These are phyloP conservation scores for Aspergillus ellipticus DNA, from an alignment of 495 filamentous ascomycete species.

Conservation along the genomic window DNA sequence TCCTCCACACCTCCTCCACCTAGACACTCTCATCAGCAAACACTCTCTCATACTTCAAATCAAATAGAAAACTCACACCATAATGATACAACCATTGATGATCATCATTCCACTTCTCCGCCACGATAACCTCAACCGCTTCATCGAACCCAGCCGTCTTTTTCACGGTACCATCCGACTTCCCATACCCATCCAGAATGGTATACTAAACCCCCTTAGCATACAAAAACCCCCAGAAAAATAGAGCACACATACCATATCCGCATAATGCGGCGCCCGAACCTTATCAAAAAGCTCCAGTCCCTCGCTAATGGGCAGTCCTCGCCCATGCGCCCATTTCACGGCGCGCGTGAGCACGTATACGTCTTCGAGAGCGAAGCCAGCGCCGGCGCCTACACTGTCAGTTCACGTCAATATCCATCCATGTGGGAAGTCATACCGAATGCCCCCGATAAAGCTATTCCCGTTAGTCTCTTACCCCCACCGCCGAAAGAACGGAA, in stretches of 20 bases:
- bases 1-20: constrained; percentile 16
- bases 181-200: constrained; percentile 15
- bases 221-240: not conserved
- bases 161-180: constrained; percentile 2
- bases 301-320: constrained; percentile 1
- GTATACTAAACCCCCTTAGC: constrained; percentile 9
- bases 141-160: constrained; percentile 11
- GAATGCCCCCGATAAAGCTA: constrained; percentile 24
- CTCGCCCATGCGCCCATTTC: constrained; percentile 15
- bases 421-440: constrained; percentile 2
- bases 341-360: constrained; percentile 42
- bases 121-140: not conserved
- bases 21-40: constrained; percentile 1
- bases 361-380: constrained; percentile 59
- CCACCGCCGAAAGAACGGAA: no score
- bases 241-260: constrained; percentile 7
- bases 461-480: no score
- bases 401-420: not conserved
- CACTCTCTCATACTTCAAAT: not conserved
- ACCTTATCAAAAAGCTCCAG: constrained; percentile 22
- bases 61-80: constrained; percentile 8
- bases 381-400: constrained; percentile 49
- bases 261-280: constrained; percentile 23
- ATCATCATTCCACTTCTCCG: constrained; percentile 7
- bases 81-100: constrained; percentile 18